Percentiles rank a stretch among this genome's conserved stretches.
phyloP scores from a whole-genome alignment of 352 stramenopile genomes.

The Globisporangium canariense region DNA sequence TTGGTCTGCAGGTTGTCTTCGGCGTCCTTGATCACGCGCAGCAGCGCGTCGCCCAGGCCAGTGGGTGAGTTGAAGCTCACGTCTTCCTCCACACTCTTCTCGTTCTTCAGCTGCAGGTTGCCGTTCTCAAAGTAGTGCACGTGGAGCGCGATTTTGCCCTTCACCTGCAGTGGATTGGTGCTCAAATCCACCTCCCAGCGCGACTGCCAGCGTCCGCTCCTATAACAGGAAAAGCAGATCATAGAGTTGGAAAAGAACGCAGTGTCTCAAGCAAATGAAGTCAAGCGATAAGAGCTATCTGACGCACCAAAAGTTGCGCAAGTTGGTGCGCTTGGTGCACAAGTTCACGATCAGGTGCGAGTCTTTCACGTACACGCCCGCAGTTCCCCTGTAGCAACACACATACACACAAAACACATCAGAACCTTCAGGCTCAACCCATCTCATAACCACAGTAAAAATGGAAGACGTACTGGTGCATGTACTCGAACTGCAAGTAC shows the following conservation, averaged over 20 bases:
- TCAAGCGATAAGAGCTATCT: neutral
- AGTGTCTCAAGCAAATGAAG: neutral
- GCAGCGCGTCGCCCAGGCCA: constrained; percentile 58
- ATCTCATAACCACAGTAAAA: too few species aligned
- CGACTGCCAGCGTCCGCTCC: constrained; percentile 79
- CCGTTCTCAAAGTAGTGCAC: constrained; percentile 97
- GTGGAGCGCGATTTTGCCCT: constrained; percentile 76
- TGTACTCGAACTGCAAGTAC: constrained; percentile 86
- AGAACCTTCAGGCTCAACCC: too few species aligned
- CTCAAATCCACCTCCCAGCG: constrained; percentile 71
- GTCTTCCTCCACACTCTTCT: constrained; percentile 65
- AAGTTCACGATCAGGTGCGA: constrained; percentile 71
- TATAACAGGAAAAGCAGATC: constrained; percentile 1
- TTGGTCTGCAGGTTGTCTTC: constrained; percentile 87
- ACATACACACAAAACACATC: neutral
- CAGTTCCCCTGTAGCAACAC: constrained; percentile 49
- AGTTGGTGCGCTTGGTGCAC: constrained; percentile 83
- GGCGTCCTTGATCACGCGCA: constrained; percentile 71
- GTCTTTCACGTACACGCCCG: constrained; percentile 71
- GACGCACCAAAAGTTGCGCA: constrained; percentile 85
- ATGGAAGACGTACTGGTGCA: constrained; percentile 43
- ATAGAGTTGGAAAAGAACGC: neutral
- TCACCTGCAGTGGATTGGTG: constrained; percentile 38
- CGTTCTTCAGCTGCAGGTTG: constrained; percentile 91
- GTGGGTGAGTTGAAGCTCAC: constrained; percentile 37